phyloP scores from a whole-genome alignment of 805 yeast genomes.

The Lipomyces sp. region DNA sequence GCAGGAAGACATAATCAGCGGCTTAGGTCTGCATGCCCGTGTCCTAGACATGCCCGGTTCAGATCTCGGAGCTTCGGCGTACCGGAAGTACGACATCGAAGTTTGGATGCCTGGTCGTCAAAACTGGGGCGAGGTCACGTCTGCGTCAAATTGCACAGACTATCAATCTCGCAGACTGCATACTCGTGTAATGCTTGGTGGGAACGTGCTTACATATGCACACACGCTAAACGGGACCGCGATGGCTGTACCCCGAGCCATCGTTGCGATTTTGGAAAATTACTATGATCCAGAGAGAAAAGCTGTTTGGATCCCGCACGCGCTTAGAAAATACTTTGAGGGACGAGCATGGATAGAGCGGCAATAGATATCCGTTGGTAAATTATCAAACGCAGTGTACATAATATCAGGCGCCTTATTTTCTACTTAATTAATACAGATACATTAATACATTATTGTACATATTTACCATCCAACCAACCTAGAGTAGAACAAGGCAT shows the following conservation, averaged over 20 bases:
- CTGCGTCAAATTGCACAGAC: conserved; percentile 90
- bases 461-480: not conserved
- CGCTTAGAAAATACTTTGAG: conserved; percentile 73
- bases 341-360: conserved; percentile 51
- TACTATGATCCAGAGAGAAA: conserved; percentile 65
- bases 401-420: not conserved
- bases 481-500: not conserved
- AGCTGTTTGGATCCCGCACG: conserved; percentile 66
- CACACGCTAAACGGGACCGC: conserved; percentile 96
- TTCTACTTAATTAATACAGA: not conserved
- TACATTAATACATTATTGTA: not conserved
- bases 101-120: conserved; percentile 99
- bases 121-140: conserved; percentile 88
- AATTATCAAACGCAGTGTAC: not conserved
- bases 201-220: conserved; percentile 52
- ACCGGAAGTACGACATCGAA: conserved; percentile 88
- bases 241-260: conserved; percentile 89
- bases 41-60: conserved; percentile 86
- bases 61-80: conserved; percentile 93
- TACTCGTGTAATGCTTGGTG: conserved; percentile 56
- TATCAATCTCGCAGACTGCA: conserved; percentile 85
- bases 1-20: conserved; percentile 66
- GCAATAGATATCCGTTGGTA: conserved; percentile 1
- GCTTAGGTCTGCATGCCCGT: conserved; percentile 78
- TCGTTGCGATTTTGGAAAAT: conserved; percentile 88